A percentile compares a stretch with the other conserved stretches of the same genome.
These are phyloP conservation scores for Parietaria judaica DNA, from an alignment of 306 rosid genomes.

Conservation along the genomic window DNA sequence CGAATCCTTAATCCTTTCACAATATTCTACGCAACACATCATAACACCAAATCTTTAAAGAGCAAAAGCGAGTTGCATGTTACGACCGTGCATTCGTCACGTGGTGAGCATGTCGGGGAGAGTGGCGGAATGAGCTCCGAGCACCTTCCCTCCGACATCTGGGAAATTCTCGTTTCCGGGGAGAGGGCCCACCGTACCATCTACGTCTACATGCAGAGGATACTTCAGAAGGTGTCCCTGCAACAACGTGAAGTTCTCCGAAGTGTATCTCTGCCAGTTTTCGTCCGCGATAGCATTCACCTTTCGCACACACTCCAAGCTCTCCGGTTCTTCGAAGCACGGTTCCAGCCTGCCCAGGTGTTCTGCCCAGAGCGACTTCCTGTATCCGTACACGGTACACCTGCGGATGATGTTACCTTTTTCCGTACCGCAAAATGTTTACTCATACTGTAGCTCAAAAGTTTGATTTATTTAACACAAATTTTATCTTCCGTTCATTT, in stretches of 20 bases:
- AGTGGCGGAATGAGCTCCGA: constrained; percentile 40
- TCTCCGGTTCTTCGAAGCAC: constrained; percentile 54
- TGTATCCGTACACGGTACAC: constrained; percentile 81
- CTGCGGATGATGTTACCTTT: constrained; percentile 27
- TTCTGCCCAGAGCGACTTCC: constrained; percentile 89
- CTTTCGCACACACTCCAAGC: constrained; percentile 54
- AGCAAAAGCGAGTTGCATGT: not conserved
- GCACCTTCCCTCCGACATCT: constrained; percentile 76
- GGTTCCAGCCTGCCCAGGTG: constrained; percentile 55
- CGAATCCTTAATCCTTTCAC: not conserved
- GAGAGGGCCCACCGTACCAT: constrained; percentile 46
- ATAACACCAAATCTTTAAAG: constrained; percentile 2
- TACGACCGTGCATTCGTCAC: constrained; percentile 19
- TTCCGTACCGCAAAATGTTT: too few relatives aligned
- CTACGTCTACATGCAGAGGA: constrained; percentile 48
- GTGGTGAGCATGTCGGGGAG: constrained; percentile 80
- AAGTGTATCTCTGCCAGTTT: constrained; percentile 48
- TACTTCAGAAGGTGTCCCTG: constrained; percentile 83
- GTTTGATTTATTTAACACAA: too few relatives aligned
- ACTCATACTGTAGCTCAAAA: not conserved
- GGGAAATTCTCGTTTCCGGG: constrained; percentile 60
- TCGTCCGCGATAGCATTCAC: constrained; percentile 56
- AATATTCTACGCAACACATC: not conserved
- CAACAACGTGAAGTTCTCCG: constrained; percentile 33
- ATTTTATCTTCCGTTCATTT: too few relatives aligned